phyloP scores from a whole-genome alignment of 352 stramenopile genomes.

The Pythium aristosporum region DNA sequence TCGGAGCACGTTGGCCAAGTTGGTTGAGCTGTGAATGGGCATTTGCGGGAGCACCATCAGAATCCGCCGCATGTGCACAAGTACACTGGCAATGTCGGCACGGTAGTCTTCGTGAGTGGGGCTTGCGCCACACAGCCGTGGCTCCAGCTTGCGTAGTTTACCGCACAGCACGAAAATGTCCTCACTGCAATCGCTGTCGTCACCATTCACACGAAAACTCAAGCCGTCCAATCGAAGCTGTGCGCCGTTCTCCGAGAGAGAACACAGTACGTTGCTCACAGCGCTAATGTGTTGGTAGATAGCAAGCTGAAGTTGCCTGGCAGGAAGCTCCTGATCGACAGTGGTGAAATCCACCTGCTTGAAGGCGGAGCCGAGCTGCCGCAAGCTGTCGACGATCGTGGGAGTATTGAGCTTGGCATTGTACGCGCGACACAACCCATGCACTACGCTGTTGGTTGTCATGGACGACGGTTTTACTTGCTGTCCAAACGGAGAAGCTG shows the following conservation, averaged over 20 bases:
- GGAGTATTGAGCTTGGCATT: constrained; percentile 59
- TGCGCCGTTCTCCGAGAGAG: not conserved
- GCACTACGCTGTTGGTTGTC: constrained; percentile 32
- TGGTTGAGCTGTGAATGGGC: constrained; percentile 1
- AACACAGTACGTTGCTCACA: not conserved
- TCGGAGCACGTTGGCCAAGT: constrained; percentile 3
- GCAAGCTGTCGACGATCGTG: constrained; percentile 47
- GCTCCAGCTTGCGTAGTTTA: constrained; percentile 18
- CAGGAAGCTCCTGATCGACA: constrained; percentile 37
- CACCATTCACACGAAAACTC: not conserved
- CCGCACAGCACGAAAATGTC: constrained; percentile 12
- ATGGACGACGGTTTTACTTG: constrained; percentile 29
- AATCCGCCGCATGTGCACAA: constrained; percentile 22
- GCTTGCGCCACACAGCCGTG: not conserved
- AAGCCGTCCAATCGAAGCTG: not conserved
- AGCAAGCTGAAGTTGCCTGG: constrained; percentile 30
- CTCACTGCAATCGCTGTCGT: constrained; percentile 11
- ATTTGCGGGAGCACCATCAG: constrained; percentile 19
- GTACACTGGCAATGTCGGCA: not conserved
- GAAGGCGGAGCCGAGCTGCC: constrained; percentile 41
- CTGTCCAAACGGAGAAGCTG: constrained; percentile 73
- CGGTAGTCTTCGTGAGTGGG: not conserved
- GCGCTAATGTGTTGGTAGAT: constrained; percentile 4
- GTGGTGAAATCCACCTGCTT: constrained; percentile 65
- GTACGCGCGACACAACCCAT: constrained; percentile 45